Conservation (phyloP, 2,329 filamentous ascomycete species). For the Ophiostoma quercus region DNA sequence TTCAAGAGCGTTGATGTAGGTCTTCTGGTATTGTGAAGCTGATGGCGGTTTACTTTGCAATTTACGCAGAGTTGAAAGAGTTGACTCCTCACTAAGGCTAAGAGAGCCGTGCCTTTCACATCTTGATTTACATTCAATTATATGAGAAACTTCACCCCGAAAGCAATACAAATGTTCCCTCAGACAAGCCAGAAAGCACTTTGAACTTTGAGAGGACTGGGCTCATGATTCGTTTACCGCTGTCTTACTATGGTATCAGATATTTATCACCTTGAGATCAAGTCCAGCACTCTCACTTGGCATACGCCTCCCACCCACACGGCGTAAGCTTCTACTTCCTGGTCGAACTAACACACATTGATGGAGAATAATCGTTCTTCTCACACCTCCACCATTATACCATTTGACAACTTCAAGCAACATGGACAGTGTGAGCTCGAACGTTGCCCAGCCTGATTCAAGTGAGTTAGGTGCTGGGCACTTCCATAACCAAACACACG, state of each 20-base stretch:
- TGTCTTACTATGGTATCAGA: no score
- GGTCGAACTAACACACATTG: no score
- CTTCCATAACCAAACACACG: not conserved
- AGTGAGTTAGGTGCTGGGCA: not conserved
- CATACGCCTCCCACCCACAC: not conserved
- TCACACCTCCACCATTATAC: not conserved
- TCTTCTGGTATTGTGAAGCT: not conserved
- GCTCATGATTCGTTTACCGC: no score
- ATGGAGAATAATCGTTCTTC: no score
- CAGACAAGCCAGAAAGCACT: no score
- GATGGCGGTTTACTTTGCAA: not conserved
- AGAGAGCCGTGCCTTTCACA: no score
- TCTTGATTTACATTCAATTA: no score
- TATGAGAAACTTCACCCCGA: no score
- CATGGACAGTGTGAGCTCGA: not conserved
- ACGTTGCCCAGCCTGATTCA: not conserved
- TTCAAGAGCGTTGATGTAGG: no score
- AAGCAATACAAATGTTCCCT: no score
- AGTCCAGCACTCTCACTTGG: not conserved
- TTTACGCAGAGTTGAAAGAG: not conserved
- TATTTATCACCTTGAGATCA: no score
- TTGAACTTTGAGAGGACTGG: no score
- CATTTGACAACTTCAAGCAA: not conserved
- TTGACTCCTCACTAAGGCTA: not conserved
- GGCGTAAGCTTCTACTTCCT: not conserved